Evolutionary conservation across 805 yeast genomes (phyloP), one percentile per base, ranked within the genome.

Genomic region (Zygoascus biomembranicola): DNA sequence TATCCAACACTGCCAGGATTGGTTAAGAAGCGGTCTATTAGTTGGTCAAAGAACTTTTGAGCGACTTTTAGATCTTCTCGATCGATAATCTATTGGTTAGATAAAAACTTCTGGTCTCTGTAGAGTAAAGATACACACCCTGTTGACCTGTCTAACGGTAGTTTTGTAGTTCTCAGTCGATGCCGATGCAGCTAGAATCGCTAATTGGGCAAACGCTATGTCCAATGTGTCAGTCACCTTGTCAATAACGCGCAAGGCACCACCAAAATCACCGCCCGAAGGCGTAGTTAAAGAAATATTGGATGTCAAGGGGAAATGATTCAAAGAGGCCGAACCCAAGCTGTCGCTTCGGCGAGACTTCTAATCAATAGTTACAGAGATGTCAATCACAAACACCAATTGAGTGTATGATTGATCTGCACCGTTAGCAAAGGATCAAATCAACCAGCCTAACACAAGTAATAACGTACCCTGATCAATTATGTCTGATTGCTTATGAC

Each of bases 181-280:
- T 13, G 28, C 42, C 10, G 42, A 32, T 32, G n/a, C 28, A n/a
- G 42, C 37, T 18, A 31, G 41, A 14, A 47, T 18, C n/a, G 37
- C 41, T 10, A 47, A 23, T 18, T 47, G 32, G 14, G 50, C 50
- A 31, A 32, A 18, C n/a, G 19, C 20, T 18, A 32, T 14, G 26
- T 47, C 37, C 23, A 14, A n/a, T 28, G n/a, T 20, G 23, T 26
- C 41, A 32, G 42, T 28, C 48, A 45, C 48, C 50, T 32, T 31
- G 28, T 18, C 26, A 16, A 47, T 4, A 16, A 18, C 44, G 13
- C 26, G 2, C 26, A 18, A 18, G 23, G 20, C 44, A 16, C 20
- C 19, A 32, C 42, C 50, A 23, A n/a, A 2, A 44, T 23, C 32
- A 5, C 42, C 50, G 50, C 50, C 50, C 50, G 50, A 28, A 47